A percentile compares a stretch with the other conserved stretches of the same genome.
These are phyloP conservation scores for Phytopythium aichiense DNA, from an alignment of 352 stramenopile species.

Conservation along the genomic window DNA sequence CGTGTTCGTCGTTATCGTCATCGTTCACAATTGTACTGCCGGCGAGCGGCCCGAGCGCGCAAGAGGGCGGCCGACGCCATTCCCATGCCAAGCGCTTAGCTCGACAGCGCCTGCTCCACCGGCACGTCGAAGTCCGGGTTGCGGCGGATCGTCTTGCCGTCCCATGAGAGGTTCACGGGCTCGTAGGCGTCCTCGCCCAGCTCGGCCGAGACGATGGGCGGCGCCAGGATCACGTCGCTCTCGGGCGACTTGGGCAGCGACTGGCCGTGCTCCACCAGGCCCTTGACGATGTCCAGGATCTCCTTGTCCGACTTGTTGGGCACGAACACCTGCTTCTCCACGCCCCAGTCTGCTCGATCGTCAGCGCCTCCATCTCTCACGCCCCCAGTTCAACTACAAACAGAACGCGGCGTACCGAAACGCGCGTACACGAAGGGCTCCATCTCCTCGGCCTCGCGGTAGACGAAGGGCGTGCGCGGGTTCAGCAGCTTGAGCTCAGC, in stretches of 20 bases:
- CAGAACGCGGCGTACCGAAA: slow-evolving; percentile 37
- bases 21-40: slow-evolving; percentile 13
- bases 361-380: no score
- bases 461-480: slow-evolving; percentile 76
- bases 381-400: neutral
- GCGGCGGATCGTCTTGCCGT: slow-evolving; percentile 69
- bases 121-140: slow-evolving; percentile 84
- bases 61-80: neutral
- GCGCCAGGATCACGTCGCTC: slow-evolving; percentile 70
- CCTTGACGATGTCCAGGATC: slow-evolving; percentile 69
- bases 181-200: slow-evolving; percentile 73
- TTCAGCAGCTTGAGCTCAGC: slow-evolving; percentile 88
- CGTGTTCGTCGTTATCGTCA: slow-evolving; percentile 21
- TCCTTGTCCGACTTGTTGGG: slow-evolving; percentile 83
- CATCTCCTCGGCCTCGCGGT: slow-evolving; percentile 85
- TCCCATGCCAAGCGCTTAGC: neutral
- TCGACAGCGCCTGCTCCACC: slow-evolving; percentile 49
- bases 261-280: slow-evolving; percentile 68
- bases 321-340: slow-evolving; percentile 81
- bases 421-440: slow-evolving; percentile 86
- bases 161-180: slow-evolving; percentile 82
- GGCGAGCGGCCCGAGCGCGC: neutral
- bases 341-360: slow-evolving; percentile 57
- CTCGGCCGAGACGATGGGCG: slow-evolving; percentile 67
- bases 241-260: slow-evolving; percentile 81